Evolutionary conservation across 305 asterid genomes (phyloP), one percentile per base, ranked within the genome.

Genomic region (Fraxinus sp.): DNA sequence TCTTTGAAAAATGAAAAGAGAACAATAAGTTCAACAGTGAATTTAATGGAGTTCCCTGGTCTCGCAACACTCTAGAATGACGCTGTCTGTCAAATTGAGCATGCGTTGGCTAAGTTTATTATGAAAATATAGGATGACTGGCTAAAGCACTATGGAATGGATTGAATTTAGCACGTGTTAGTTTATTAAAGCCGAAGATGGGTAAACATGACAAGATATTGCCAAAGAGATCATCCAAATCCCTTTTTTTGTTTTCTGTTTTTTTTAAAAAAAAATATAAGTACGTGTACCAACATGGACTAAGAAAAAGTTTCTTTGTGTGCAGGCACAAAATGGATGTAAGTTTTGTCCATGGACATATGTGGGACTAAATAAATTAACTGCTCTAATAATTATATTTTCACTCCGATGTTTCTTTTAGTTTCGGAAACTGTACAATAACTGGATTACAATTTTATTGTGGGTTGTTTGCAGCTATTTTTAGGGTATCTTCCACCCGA

Each of bases 401-500:
- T 66, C 66, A 72, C 35, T 39, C 13, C 22, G 36, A 9, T 80
- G 62, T 76, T 78, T 71, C 73, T 71, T 36, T 80, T 37, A 10
- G 22, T 32, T 80, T 26, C 57, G 33, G 1, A 37, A 77, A 18
- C 35, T 66, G 20, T 30, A 36, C 22, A 70, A 66, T 55, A 77
- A 9, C 36, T 79, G 46, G 78, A 66, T 77, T 75, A 20, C 79
- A 20, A 37, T 74, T 46, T 79, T 8, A 41, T 2, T 81, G 59
- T 82, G 81, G 66, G 66, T 32, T 76, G 75, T 75, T 83, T 89
- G 88, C 96, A 95, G 99, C 88, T 94, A 77, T 86, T 95, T 44
- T 85, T 95, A 90, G 97, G 97, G 76, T 95, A 94, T 87, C 89
- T 94, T 39, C 98, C 99, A 30, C 76, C 90, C 28, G 99, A 95